Percentiles rank a stretch among this genome's conserved stretches.
phyloP scores from a whole-genome alignment of 2,329 filamentous ascomycete genomes.

The Neofusicoccum parvum region DNA sequence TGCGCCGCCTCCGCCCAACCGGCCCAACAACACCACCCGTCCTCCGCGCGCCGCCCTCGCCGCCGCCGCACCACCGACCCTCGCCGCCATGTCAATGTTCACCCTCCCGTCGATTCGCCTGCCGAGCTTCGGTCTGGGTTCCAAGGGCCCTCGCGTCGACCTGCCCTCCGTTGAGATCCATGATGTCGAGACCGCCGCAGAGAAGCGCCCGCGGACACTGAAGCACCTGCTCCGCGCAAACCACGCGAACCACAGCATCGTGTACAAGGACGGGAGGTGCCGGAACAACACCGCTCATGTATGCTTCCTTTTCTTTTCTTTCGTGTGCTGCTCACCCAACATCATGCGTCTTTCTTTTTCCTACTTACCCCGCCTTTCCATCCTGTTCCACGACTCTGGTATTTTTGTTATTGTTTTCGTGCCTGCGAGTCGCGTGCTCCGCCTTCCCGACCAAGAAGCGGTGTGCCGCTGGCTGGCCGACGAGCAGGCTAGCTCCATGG shows the following conservation, averaged over 20 bases:
- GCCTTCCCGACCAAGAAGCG: background rate
- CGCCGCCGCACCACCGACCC: background rate
- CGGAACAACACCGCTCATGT: constrained; percentile 84
- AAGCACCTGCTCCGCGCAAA: constrained; percentile 92
- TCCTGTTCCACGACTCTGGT: background rate
- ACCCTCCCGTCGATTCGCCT: constrained; percentile 17
- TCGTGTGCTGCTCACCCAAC: background rate
- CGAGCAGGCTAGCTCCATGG: background rate
- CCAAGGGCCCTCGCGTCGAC: constrained; percentile 35
- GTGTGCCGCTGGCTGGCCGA: background rate
- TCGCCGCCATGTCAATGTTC: constrained; percentile 6
- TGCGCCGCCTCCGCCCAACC: background rate
- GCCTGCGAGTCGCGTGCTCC: background rate
- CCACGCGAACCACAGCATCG: constrained; percentile 83
- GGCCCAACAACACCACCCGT: background rate
- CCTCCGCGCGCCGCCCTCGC: constrained; percentile 1
- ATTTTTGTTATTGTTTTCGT: background rate
- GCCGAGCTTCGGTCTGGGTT: constrained; percentile 17
- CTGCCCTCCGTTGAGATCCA: constrained; percentile 73
- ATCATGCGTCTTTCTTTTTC: background rate
- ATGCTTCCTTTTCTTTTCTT: constrained; percentile 29
- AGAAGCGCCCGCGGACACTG: constrained; percentile 78
- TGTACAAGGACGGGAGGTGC: constrained; percentile 73
- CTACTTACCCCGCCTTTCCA: background rate
- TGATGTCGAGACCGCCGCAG: constrained; percentile 76